Percentiles rank a stretch among this genome's conserved stretches.
Evolutionary conservation across 1,284 basidiomycete species (phyloP).

Genomic region (Salmacisia buchloeana): DNA sequence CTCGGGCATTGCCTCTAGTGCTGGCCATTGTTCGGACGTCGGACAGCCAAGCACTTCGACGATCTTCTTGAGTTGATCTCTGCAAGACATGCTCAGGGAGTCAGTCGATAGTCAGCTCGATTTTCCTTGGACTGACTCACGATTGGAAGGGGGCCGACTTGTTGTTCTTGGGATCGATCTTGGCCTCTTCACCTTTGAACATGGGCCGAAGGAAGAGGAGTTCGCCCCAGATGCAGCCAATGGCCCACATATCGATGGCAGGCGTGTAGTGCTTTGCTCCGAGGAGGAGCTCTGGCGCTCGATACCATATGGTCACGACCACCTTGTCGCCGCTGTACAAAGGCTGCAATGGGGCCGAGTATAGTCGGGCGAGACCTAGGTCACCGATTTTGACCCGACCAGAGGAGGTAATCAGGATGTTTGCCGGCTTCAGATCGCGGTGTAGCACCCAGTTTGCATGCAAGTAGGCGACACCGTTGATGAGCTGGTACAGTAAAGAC

Average conservation of each 20-base stretch:
- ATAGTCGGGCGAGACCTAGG: conserved; percentile 82
- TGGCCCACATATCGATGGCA: conserved; percentile 96
- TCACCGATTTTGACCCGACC: conserved; percentile 98
- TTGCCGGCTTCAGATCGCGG: conserved; percentile 95
- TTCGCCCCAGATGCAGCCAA: conserved; percentile 95
- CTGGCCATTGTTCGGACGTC: conserved; percentile 77
- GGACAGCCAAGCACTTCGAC: conserved; percentile 90
- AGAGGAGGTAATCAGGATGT: conserved; percentile 83
- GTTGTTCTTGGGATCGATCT: conserved; percentile 63
- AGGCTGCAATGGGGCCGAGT: conserved; percentile 76
- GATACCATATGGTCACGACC: conserved; percentile 99
- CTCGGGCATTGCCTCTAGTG: conserved; percentile 71
- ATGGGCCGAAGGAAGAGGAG: conserved; percentile 86
- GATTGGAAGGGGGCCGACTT: conserved; percentile 39
- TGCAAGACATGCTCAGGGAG: conserved; percentile 50
- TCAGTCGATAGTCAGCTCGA: background rate
- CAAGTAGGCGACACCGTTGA: conserved; percentile 89
- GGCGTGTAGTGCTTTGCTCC: conserved; percentile 96
- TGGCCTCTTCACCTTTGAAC: conserved; percentile 98
- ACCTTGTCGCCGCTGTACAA: conserved; percentile 81
- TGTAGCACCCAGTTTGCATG: conserved; percentile 93
- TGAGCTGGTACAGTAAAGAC: conserved; percentile 87
- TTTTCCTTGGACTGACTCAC: conserved; percentile 22
- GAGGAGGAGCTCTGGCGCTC: conserved; percentile 86
- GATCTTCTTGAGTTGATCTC: conserved; percentile 88